phyloP scores from a whole-genome alignment of 768 basidiomycete species.

The Piloderma croceum region DNA sequence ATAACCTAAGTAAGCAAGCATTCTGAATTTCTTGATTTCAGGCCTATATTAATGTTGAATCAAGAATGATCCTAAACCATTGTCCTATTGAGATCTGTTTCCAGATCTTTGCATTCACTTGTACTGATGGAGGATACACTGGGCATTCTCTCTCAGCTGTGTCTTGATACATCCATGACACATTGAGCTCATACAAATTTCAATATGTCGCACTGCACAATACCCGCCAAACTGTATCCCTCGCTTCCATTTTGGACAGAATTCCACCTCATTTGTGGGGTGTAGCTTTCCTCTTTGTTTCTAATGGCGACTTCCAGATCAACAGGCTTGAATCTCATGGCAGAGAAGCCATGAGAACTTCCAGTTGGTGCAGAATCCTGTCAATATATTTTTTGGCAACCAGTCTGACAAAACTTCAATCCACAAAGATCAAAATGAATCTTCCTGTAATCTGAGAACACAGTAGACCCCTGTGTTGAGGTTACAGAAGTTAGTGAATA shows the following conservation, averaged over 20 bases:
- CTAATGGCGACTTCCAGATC: conserved; percentile 16
- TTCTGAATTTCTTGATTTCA: no score
- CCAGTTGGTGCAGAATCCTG: no score
- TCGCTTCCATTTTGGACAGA: conserved; percentile 17
- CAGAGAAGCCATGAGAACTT: no score
- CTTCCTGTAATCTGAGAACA: no score
- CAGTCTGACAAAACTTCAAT: conserved; percentile 6
- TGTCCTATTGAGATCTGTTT: conserved; percentile 25
- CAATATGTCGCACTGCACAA: conserved; percentile 28
- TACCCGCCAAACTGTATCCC: conserved; percentile 18
- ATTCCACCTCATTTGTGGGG: conserved; percentile 18
- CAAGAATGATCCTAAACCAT: no score
- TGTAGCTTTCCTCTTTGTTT: conserved; percentile 27
- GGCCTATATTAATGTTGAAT: no score
- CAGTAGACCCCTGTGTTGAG: no score
- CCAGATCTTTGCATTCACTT: conserved; percentile 30
- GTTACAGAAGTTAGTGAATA: no score
- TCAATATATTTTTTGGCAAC: no score
- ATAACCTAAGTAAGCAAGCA: no score
- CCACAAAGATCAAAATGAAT: not conserved
- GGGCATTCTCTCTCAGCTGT: conserved; percentile 33
- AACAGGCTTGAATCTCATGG: conserved; percentile 3
- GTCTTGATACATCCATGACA: conserved; percentile 24
- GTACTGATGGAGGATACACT: conserved; percentile 30
- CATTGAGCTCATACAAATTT: conserved; percentile 21